A percentile compares a stretch with the other conserved stretches of the same genome.
Conservation (phyloP, 2,329 filamentous ascomycete species). For the Boeremia exigua region DNA sequence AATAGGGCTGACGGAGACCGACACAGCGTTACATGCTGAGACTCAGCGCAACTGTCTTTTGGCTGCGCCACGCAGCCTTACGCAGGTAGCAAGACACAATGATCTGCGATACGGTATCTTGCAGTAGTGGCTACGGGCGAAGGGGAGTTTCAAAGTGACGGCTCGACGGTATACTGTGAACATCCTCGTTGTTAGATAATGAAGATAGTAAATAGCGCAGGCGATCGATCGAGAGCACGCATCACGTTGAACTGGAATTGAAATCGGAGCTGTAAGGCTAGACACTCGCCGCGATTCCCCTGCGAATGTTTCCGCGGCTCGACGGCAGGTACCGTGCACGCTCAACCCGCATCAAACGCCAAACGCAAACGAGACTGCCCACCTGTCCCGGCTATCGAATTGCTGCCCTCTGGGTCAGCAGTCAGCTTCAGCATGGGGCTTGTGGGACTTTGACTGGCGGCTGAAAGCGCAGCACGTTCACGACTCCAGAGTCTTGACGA, state of each 20-base stretch:
- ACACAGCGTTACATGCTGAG: constrained; percentile 2
- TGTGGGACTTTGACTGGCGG: background rate
- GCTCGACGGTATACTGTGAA: background rate
- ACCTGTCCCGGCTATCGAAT: background rate
- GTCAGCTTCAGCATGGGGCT: background rate
- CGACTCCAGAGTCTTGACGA: background rate
- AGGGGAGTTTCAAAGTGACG: constrained; percentile 3
- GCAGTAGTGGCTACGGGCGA: background rate
- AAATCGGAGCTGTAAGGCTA: constrained; percentile 13
- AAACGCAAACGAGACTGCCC: background rate
- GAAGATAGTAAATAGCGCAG: constrained; percentile 15
- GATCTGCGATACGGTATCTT: constrained; percentile 4
- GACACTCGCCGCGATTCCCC: background rate
- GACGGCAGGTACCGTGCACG: constrained; percentile 12
- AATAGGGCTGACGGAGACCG: constrained; percentile 16
- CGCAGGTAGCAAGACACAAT: constrained; percentile 4
- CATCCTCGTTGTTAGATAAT: constrained; percentile 3
- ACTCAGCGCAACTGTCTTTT: background rate
- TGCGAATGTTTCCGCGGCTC: constrained; percentile 7
- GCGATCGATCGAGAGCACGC: constrained; percentile 6
- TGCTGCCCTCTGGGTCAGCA: constrained; percentile 2
- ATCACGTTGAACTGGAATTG: constrained; percentile 5
- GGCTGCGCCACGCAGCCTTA: constrained; percentile 10
- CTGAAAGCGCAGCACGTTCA: background rate
- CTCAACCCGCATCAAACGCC: constrained; percentile 2